Base-by-base conservation (phyloP, 2,329 filamentous ascomycete genomes). In the Colletotrichum magnum region DNA sequence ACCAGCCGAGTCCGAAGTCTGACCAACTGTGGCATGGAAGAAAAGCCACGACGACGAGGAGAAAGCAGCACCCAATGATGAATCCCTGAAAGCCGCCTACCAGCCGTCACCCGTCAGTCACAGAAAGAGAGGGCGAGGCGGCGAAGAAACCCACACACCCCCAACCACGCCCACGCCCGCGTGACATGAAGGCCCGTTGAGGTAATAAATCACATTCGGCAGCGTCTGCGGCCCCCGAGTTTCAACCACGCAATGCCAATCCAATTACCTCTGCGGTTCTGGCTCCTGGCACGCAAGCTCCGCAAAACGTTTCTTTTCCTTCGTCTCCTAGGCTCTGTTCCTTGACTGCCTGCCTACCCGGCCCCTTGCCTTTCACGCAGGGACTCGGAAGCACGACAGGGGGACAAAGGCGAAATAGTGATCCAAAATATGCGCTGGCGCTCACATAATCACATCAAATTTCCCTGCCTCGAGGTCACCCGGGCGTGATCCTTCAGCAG, bases 91-190 rank as follows among this genome's bases (percentile, higher is more conserved):
- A 50, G 16, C 28, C 18, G 28, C 54, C 61, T 28, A 18, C 54
- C 39, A 57, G 47, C 59, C 47, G 28, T 68, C 53, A 58, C 21
- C 53, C 53, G 32, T 58, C 32, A 15, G 32, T 10, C 32, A 10
- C 32, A 64, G 28, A 48, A 16, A 48, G 26, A 59, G 26, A 43
- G 41, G 13, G 16, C 10, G 16, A 36, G 32, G 32, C 32, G 9
- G 32, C 32, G 10, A 36, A 36, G 32, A 47, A 47, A 12, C 16
- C 45, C 45, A 36, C 50, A 61, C 53, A 54, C 61, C 48, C 51
- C 61, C 62, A 69, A 66, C 53, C 61, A 56, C 66, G 62, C 56
- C 53, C 61, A 56, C 66, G 62, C 56, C 41, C 56, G 66, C 62
- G 66, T 66, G 66, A 66, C 56, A 45, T 26, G 45, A 43, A 58